Evolutionary conservation across 106 monocot genomes (phyloP).

Genomic region (Dendrobium nobile): DNA sequence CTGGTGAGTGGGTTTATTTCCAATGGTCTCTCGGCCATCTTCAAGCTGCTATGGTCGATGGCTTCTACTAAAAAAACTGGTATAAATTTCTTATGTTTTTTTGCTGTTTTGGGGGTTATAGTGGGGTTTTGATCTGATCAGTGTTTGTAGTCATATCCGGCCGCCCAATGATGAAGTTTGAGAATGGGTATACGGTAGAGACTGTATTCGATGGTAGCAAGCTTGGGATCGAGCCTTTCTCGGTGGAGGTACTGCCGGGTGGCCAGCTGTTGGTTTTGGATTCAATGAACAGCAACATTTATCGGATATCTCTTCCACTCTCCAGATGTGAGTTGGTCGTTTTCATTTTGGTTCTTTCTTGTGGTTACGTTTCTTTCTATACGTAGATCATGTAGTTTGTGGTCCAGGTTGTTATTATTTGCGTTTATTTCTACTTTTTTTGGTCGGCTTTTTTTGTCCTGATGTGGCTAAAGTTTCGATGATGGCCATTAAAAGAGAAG

Average conservation of each 20-base stretch:
- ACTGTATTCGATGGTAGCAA: constrained; percentile 99
- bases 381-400: neutral
- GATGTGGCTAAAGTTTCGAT: too few relatives aligned
- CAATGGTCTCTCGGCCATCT: constrained; percentile 40
- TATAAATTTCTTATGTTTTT: constrained; percentile 7
- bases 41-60: constrained; percentile 72
- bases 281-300: constrained; percentile 86
- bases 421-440: neutral
- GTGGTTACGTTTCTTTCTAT: neutral
- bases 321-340: constrained; percentile 62
- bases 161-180: constrained; percentile 85
- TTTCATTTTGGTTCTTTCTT: constrained; percentile 4
- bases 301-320: constrained; percentile 67
- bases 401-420: neutral
- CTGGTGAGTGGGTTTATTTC: constrained; percentile 65
- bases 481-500: too few relatives aligned
- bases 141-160: constrained; percentile 27
- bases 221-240: constrained; percentile 91
- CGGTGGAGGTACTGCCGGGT: constrained; percentile 59
- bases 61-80: constrained; percentile 65
- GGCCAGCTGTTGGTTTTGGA: constrained; percentile 88
- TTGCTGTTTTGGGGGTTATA: neutral
- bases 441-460: neutral
- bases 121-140: constrained; percentile 5
- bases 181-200: constrained; percentile 90